Conservation (phyloP, 768 basidiomycete genomes). For the Boletus rufocinnamomeus region DNA sequence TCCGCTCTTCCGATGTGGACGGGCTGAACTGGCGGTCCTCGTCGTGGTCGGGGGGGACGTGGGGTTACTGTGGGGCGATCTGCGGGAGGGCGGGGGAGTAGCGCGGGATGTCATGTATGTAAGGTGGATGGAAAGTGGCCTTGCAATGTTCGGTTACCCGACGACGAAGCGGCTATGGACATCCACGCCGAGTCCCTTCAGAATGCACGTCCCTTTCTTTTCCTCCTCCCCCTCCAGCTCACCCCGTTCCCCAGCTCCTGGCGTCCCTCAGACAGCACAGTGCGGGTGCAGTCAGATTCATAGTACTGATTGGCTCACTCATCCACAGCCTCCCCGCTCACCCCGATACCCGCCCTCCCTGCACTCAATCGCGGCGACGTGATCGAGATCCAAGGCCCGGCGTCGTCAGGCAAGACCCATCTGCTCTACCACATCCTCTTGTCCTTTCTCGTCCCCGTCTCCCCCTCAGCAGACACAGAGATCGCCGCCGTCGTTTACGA, state of each 20-base stretch:
- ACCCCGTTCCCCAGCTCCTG: slow-evolving; percentile 42
- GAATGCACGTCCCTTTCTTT: slow-evolving; percentile 24
- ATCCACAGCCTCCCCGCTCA: slow-evolving; percentile 32
- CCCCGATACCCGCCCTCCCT: slow-evolving; percentile 20
- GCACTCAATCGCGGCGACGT: slow-evolving; percentile 58
- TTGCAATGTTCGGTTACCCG: slow-evolving; percentile 5
- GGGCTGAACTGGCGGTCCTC: slow-evolving; percentile 44
- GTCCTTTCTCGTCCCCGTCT: slow-evolving; percentile 55
- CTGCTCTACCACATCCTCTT: slow-evolving; percentile 68
- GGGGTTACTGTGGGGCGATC: slow-evolving; percentile 43
- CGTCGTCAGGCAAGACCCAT: slow-evolving; percentile 77
- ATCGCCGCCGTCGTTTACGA: slow-evolving; percentile 72
- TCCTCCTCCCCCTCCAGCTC: slow-evolving; percentile 6
- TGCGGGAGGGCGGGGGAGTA: slow-evolving; percentile 48
- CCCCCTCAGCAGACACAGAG: slow-evolving; percentile 38
- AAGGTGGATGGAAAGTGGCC: slow-evolving; percentile 31
- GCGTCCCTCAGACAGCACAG: slow-evolving; percentile 42
- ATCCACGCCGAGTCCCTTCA: slow-evolving; percentile 37
- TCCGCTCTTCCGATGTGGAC: no score
- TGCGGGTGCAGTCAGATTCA: slow-evolving; percentile 23
- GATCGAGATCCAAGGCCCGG: slow-evolving; percentile 74
- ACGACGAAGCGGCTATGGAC: slow-evolving; percentile 5
- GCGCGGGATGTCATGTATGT: slow-evolving; percentile 40
- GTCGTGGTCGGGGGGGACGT: slow-evolving; percentile 43
- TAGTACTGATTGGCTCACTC: slow-evolving; percentile 29